A percentile compares a stretch with the other conserved stretches of the same genome.
These are phyloP conservation scores for Fusarium pseudograminearum DNA, from an alignment of 2,329 filamentous ascomycete species.

Conservation along the genomic window DNA sequence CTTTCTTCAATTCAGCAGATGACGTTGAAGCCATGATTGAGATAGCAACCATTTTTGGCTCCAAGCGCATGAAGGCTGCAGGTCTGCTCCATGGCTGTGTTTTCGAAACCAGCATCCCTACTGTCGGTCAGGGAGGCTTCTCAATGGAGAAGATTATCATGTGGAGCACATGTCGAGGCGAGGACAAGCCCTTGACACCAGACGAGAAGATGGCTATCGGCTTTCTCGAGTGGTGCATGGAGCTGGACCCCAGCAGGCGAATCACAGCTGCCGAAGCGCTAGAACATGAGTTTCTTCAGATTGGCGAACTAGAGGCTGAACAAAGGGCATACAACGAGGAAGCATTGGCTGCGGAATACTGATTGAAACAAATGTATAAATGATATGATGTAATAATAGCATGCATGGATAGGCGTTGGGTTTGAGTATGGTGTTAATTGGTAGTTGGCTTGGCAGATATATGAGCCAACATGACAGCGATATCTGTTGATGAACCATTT, in stretches of 20 bases:
- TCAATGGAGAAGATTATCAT: slow-evolving; percentile 92
- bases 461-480: slow-evolving; percentile 35
- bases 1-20: slow-evolving; percentile 99
- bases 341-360: slow-evolving; percentile 21
- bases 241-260: slow-evolving; percentile 78
- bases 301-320: slow-evolving; percentile 54
- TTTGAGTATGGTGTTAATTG: slow-evolving; percentile 26
- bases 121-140: slow-evolving; percentile 86
- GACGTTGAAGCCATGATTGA: slow-evolving; percentile 98
- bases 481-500: slow-evolving; percentile 14
- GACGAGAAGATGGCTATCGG: slow-evolving; percentile 80
- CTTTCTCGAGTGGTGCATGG: slow-evolving; percentile 79
- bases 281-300: slow-evolving; percentile 74
- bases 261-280: slow-evolving; percentile 82
- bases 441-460: slow-evolving; percentile 30
- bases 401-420: slow-evolving; percentile 36
- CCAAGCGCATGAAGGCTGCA: slow-evolving; percentile 83
- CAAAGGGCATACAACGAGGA: slow-evolving; percentile 58
- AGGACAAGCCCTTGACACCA: slow-evolving; percentile 66
- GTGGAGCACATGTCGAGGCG: slow-evolving; percentile 88
- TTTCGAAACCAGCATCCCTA: slow-evolving; percentile 93
- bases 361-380: slow-evolving; percentile 22
- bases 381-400: slow-evolving; percentile 39
- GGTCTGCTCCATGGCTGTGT: slow-evolving; percentile 89
- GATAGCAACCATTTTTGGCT: slow-evolving; percentile 94